Base-by-base conservation (phyloP, 2,329 filamentous ascomycete species). In the Fusarium sp. region DNA sequence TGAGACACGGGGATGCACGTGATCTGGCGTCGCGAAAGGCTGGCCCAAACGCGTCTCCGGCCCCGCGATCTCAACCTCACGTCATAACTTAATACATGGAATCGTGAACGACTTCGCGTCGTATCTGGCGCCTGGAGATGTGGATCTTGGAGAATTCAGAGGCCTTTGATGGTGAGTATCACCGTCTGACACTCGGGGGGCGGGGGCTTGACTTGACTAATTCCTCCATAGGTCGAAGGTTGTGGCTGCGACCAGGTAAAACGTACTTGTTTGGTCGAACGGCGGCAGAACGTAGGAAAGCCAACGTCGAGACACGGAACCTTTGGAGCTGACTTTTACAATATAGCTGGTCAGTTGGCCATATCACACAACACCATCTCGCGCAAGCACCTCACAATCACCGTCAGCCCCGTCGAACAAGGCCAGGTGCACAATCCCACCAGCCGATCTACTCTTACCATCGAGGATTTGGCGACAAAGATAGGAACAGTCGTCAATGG, bases 211-310 rank as follows among this genome's bases (percentile, higher is more conserved):
- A 32, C 29, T 14, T 33, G 9, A 50, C 54, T 63, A 42, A 65
- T 51, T 23, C 44, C 39, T 43, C 31, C 32, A 1, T 39, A 79
- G 77, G 76, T 45, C 74, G 75, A 25, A 87, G 86, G 69, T 80
- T 93, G 66, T 97, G 93, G 93, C 82, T 97, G 59, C 87, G 89
- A 54, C 93, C 93, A 2, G 93, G 93, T 46, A 92, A 92, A 73
- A 87, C 85, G 68, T 94, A 95, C 74, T 83, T 97, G 17, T 91
- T 97, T 72, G 94, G 94, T 52, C 87, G 94, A 63, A 93, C 91
- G 33, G 84, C 83, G 58, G 82, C 84, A 53, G 87, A 90, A 70
- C 81, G 87, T 86, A 80, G 67, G 81, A 65, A 10, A 8, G 11
- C 14, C 5, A n/a, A n/a, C 13, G 23, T 29, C n/a, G 7, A 5